Evolutionary conservation across 208 protist genomes (phyloP).

Genomic region (Crithidia expoeki): DNA sequence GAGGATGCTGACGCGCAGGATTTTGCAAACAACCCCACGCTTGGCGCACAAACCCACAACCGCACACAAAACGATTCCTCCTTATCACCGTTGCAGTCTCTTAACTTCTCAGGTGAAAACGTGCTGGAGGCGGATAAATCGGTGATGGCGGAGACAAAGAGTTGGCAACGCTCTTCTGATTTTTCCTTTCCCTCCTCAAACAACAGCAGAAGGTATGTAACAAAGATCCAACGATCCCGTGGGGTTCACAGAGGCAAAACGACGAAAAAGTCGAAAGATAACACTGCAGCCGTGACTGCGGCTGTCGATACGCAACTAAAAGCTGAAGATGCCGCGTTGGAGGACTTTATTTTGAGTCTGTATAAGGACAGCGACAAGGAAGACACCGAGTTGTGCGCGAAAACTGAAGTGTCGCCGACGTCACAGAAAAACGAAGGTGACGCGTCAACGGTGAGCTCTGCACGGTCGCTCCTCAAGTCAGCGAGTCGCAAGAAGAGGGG

Average conservation of each 20-base stretch:
- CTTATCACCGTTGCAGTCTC: neutral
- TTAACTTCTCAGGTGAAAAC: neutral
- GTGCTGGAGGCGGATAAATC: neutral
- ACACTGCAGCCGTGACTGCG: neutral
- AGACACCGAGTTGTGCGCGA: neutral
- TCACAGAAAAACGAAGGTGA: neutral
- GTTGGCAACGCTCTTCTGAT: neutral
- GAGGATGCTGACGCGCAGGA: neutral
- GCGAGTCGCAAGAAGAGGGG: neutral
- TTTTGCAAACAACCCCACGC: neutral
- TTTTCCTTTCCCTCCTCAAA: neutral
- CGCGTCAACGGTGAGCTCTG: neutral
- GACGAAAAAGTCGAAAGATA: neutral
- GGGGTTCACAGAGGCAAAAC: neutral
- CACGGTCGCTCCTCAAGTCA: constrained; percentile 1
- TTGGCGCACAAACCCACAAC: no score
- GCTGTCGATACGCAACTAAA: neutral
- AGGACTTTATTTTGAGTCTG: constrained; percentile 25
- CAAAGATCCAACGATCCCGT: neutral
- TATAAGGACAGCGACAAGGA: constrained; percentile 4
- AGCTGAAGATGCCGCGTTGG: constrained; percentile 21
- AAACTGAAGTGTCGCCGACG: neutral
- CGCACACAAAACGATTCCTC: no score
- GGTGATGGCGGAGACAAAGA: neutral
- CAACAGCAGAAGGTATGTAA: neutral